Evolutionary conservation across 2,329 filamentous ascomycete species (phyloP).

Genomic region (Clarireedia monteithiana): DNA sequence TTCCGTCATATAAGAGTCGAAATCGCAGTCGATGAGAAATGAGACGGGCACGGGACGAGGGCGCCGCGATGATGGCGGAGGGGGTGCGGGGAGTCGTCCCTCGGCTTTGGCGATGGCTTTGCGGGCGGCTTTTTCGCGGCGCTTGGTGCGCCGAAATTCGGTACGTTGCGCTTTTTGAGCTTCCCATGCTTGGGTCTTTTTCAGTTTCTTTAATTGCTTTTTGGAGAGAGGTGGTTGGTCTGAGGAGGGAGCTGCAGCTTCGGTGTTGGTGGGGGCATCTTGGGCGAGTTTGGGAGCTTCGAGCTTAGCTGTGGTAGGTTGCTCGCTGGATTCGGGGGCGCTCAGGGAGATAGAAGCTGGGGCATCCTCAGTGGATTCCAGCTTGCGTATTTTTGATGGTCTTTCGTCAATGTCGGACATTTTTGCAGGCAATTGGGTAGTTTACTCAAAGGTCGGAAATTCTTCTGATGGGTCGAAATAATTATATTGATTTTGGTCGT

Average conservation of each 20-base stretch:
- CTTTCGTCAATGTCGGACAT: slow-evolving; percentile 8
- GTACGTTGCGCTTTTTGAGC: slow-evolving; percentile 54
- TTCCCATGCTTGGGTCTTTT: slow-evolving; percentile 68
- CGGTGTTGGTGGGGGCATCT: neutral
- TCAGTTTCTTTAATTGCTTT: slow-evolving; percentile 74
- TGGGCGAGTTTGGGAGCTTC: neutral
- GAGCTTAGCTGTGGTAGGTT: neutral
- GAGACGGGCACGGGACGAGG: slow-evolving; percentile 62
- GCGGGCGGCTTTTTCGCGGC: slow-evolving; percentile 41
- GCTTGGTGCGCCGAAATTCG: slow-evolving; percentile 43
- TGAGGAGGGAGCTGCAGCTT: neutral
- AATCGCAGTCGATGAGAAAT: slow-evolving; percentile 84
- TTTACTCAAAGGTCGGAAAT: neutral
- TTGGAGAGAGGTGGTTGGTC: slow-evolving; percentile 55
- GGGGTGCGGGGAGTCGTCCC: slow-evolving; percentile 14
- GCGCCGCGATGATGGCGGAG: slow-evolving; percentile 6
- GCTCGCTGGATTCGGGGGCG: neutral
- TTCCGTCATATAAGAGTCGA: slow-evolving; percentile 82
- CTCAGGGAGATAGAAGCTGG: neutral
- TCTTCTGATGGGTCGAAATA: neutral
- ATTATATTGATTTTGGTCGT: neutral
- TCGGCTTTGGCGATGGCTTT: slow-evolving; percentile 39
- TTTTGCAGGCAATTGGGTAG: neutral
- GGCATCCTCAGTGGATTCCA: neutral
- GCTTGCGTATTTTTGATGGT: slow-evolving; percentile 9